Conservation (phyloP, 148 eudicot species). For the Chenopodium suecicum region DNA sequence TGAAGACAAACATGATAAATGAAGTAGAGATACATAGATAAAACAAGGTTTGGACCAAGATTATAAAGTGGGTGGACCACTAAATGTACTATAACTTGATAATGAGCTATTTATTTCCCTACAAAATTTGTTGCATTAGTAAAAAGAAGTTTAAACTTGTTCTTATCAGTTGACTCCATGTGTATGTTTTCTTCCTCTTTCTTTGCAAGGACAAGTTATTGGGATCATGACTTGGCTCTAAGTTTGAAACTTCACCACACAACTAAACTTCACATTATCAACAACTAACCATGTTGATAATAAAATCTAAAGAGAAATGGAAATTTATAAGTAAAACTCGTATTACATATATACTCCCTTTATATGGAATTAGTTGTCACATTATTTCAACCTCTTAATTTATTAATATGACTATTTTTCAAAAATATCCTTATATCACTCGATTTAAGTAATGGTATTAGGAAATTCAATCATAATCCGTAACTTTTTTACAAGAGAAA, state of each 20-base stretch:
- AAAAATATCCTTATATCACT: no score
- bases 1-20: neutral
- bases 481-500: no score
- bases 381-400: no score
- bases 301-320: no score
- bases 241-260: slow-evolving; percentile 9
- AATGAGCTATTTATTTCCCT: neutral
- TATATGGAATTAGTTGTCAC: no score
- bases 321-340: no score
- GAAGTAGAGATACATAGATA: slow-evolving; percentile 2
- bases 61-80: neutral
- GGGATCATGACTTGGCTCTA: neutral
- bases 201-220: neutral
- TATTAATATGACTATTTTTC: no score
- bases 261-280: neutral
- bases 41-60: neutral
- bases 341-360: no score
- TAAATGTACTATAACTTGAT: neutral
- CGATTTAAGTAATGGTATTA: no score
- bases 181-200: neutral
- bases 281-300: neutral
- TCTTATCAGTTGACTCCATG: neutral
- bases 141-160: neutral
- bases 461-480: no score
- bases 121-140: slow-evolving; percentile 11